These are phyloP conservation scores for Hordeum pubiflorum DNA, from an alignment of 202 grass and related monocot genomes.

Conservation along the genomic window DNA sequence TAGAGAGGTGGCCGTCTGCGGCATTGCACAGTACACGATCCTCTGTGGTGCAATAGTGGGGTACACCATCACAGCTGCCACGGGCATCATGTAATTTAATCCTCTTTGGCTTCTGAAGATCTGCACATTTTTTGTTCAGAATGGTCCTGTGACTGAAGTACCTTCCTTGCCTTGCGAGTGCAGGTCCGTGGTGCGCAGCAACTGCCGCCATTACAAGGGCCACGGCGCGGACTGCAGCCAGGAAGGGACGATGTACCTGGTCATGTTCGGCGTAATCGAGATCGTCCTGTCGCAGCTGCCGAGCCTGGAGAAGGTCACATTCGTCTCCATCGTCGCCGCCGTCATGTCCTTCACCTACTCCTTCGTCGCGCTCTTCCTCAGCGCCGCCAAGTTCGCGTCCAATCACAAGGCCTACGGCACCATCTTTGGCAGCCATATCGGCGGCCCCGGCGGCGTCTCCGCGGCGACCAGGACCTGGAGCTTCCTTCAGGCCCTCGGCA, in stretches of 20 bases:
- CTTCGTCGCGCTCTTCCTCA: constrained; percentile 52
- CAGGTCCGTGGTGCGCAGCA: constrained; percentile 60
- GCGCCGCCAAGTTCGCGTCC: constrained; percentile 55
- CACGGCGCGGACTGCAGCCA: constrained; percentile 43
- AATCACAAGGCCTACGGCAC: constrained; percentile 46
- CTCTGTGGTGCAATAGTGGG: constrained; percentile 82
- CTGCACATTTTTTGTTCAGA: neutral
- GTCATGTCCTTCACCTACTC: constrained; percentile 92
- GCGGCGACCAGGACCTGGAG: constrained; percentile 65
- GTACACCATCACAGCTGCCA: constrained; percentile 86
- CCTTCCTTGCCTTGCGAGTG: neutral
- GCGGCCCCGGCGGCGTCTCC: constrained; percentile 41
- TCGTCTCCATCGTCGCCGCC: constrained; percentile 64
- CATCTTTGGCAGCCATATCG: constrained; percentile 54
- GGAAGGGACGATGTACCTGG: constrained; percentile 83
- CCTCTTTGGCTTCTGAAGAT: neutral
- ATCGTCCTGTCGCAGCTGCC: constrained; percentile 72
- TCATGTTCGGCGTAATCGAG: constrained; percentile 65
- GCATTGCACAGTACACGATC: constrained; percentile 58
- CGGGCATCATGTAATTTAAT: constrained; percentile 60
- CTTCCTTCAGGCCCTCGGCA: constrained; percentile 77
- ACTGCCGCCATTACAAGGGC: constrained; percentile 59
- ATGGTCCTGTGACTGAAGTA: neutral
- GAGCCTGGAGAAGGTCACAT: constrained; percentile 70
- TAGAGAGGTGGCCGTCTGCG: constrained; percentile 56